Evolutionary conservation across 805 yeast genomes (phyloP).

Genomic region (Candida corydali): DNA sequence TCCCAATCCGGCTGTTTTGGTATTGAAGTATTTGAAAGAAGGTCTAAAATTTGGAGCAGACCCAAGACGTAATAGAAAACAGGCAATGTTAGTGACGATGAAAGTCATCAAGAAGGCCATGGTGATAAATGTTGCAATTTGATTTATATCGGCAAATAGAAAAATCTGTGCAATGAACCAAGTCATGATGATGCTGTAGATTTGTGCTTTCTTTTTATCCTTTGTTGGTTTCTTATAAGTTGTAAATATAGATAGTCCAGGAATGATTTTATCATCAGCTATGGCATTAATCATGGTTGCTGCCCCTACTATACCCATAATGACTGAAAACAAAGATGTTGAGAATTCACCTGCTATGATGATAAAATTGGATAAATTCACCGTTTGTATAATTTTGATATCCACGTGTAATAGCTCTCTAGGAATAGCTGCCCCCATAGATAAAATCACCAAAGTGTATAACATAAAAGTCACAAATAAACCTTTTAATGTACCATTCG

Average conservation of each 20-base stretch:
- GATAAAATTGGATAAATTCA: conserved; percentile 62
- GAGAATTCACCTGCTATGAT: conserved; percentile 87
- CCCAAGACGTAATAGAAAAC: conserved; percentile 80
- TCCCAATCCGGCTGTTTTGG: conserved; percentile 78
- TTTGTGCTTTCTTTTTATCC: conserved; percentile 50
- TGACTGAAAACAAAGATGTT: conserved; percentile 85
- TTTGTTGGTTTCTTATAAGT: conserved; percentile 37
- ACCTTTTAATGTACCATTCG: conserved; percentile 90
- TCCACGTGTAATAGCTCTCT: conserved; percentile 73
- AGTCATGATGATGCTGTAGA: conserved; percentile 64
- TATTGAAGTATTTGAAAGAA: conserved; percentile 81
- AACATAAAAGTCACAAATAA: conserved; percentile 69
- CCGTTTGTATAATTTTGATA: conserved; percentile 80
- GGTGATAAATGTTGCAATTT: conserved; percentile 90
- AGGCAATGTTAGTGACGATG: conserved; percentile 89
- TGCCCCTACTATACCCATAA: conserved; percentile 95
- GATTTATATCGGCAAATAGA: conserved; percentile 84
- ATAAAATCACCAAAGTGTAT: conserved; percentile 74
- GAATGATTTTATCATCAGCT: conserved; percentile 83
- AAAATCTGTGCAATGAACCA: conserved; percentile 84
- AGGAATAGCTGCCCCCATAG: conserved; percentile 79
- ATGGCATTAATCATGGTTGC: conserved; percentile 89
- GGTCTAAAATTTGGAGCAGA: conserved; percentile 99
- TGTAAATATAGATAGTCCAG: conserved; percentile 60
- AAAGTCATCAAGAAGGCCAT: conserved; percentile 98